A percentile compares a stretch with the other conserved stretches of the same genome.
These are phyloP conservation scores for Vararia minispora DNA, from an alignment of 768 basidiomycete genomes.

Conservation along the genomic window DNA sequence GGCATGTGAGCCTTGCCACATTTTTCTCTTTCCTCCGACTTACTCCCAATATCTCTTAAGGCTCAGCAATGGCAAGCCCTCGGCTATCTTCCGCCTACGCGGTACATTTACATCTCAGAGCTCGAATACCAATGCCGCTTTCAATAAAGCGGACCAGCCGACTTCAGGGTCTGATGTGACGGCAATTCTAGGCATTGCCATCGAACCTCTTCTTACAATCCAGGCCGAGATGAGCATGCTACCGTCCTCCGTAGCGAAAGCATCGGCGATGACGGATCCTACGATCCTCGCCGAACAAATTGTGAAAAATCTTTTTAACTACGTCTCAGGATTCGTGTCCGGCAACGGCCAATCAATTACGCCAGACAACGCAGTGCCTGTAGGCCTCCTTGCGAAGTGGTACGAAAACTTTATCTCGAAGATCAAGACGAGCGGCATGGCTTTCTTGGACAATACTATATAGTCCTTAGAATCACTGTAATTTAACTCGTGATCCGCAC, in stretches of 20 bases:
- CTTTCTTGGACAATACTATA: slow-evolving; percentile 42
- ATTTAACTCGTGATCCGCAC: too few species aligned
- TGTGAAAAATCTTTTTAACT: slow-evolving; percentile 68
- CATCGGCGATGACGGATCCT: slow-evolving; percentile 29
- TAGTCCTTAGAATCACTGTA: slow-evolving; percentile 4
- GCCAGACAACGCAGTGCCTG: slow-evolving; percentile 45
- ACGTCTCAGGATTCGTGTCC: slow-evolving; percentile 51
- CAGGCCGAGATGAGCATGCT: slow-evolving; percentile 42
- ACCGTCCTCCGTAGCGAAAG: slow-evolving; percentile 21
- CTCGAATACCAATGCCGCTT: slow-evolving; percentile 20
- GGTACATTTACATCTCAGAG: slow-evolving; percentile 41
- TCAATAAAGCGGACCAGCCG: slow-evolving; percentile 18
- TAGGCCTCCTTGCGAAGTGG: slow-evolving; percentile 57
- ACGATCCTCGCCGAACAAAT: slow-evolving; percentile 53
- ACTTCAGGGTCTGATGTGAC: slow-evolving; percentile 35
- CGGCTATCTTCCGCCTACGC: slow-evolving; percentile 76
- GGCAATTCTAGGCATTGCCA: slow-evolving; percentile 67
- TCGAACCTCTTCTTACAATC: slow-evolving; percentile 64
- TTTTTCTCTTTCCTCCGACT: background rate
- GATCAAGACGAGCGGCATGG: slow-evolving; percentile 43
- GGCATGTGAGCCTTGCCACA: slow-evolving; percentile 50
- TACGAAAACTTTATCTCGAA: slow-evolving; percentile 58
- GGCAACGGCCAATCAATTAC: slow-evolving; percentile 29
- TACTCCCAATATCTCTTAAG: slow-evolving; percentile 25
- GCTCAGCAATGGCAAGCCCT: slow-evolving; percentile 85